Evolutionary conservation across 306 rosid species (phyloP).

Genomic region (Dryas drummondii): DNA sequence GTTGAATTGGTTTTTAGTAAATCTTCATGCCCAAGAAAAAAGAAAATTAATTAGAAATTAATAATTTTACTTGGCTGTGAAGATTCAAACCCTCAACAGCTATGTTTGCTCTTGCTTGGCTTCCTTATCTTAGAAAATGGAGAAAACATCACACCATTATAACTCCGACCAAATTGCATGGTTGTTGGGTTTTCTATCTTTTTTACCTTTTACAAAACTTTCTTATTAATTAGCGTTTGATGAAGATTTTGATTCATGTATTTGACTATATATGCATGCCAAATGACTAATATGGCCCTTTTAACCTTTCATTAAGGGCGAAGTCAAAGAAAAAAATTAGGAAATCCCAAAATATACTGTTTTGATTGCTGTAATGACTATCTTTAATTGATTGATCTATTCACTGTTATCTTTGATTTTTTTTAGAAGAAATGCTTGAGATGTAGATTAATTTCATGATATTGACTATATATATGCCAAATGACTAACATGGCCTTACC

Average conservation of each 20-base stretch:
- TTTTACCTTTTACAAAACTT: constrained; percentile 10
- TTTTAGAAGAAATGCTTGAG: too few relatives aligned
- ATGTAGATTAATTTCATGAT: constrained; percentile 1
- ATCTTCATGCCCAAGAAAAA: background rate
- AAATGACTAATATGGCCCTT: background rate
- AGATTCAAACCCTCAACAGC: constrained; percentile 36
- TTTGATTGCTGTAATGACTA: background rate
- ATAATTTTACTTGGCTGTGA: constrained; percentile 24
- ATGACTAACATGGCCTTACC: background rate
- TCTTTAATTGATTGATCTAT: background rate
- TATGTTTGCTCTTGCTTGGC: constrained; percentile 12
- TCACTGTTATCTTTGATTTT: background rate
- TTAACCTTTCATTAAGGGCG: background rate
- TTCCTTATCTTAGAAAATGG: constrained; percentile 30
- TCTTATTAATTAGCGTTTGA: constrained; percentile 15
- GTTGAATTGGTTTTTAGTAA: constrained; percentile 2
- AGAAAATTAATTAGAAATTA: background rate
- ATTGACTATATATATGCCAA: constrained; percentile 25
- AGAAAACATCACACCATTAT: constrained; percentile 33
- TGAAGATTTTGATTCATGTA: constrained; percentile 14
- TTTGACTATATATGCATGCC: constrained; percentile 24
- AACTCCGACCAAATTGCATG: constrained; percentile 37
- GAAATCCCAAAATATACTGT: background rate
- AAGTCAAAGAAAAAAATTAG: background rate
- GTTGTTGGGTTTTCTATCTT: constrained; percentile 35